Conservation (phyloP, 352 stramenopile species). For the Phytophthora foliorum region DNA sequence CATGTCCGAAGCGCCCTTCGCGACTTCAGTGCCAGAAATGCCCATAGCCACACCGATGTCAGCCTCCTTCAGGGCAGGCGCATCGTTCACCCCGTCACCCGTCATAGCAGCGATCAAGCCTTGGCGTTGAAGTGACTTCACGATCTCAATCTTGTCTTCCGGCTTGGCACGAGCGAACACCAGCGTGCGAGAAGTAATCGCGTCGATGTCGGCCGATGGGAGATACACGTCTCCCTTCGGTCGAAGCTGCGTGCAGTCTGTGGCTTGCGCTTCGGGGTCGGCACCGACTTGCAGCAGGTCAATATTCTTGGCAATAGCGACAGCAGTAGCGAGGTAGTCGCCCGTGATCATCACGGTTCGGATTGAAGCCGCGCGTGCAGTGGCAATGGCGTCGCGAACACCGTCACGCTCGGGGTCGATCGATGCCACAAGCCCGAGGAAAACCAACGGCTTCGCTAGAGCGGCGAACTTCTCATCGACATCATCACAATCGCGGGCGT, state of each 20-base stretch:
- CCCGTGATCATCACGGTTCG: constrained; percentile 95
- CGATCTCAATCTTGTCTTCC: constrained; percentile 97
- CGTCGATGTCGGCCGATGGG: constrained; percentile 85
- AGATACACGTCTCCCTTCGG: constrained; percentile 65
- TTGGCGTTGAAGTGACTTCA: constrained; percentile 94
- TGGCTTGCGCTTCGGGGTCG: constrained; percentile 66
- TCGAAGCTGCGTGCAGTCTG: constrained; percentile 77
- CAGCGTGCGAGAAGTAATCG: constrained; percentile 76
- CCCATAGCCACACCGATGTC: constrained; percentile 99
- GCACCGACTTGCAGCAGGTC: constrained; percentile 89
- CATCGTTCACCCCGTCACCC: constrained; percentile 98
- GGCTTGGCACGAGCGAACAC: constrained; percentile 97
- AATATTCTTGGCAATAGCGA: constrained; percentile 95
- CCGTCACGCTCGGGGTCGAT: constrained; percentile 84
- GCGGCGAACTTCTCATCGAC: constrained; percentile 77
- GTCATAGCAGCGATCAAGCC: constrained; percentile 96
- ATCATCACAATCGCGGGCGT: constrained; percentile 52
- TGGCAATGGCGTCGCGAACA: constrained; percentile 63
- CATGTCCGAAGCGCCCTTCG: constrained; percentile 98
- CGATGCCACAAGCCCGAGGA: constrained; percentile 95
- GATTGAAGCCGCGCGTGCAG: constrained; percentile 54
- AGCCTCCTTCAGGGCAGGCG: constrained; percentile 95
- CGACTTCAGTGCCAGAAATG: constrained; percentile 97
- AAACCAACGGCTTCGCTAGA: constrained; percentile 83
- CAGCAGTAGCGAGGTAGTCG: constrained; percentile 95